Evolutionary conservation across 495 filamentous ascomycete genomes (phyloP), one percentile per base, ranked within the genome.

Genomic region (Hypoxylon trugodes): DNA sequence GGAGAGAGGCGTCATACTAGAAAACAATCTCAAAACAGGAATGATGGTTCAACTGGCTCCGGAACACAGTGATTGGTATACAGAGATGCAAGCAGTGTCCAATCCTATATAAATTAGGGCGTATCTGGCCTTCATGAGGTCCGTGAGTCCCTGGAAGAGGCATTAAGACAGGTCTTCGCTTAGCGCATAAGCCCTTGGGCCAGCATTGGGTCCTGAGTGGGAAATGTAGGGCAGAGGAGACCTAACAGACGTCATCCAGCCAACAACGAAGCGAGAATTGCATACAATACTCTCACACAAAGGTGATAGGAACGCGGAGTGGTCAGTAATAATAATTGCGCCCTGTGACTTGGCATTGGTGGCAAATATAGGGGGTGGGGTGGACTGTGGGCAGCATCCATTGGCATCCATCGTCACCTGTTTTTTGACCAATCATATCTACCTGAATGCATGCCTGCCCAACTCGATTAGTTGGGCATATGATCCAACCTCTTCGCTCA

Each of bases 181-280:
- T 61, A 56, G 21, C 24, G 49, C 63, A 66, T 54, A 52, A 50
- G 37, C 59, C 50, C 36, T 35, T 35, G 25, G 51, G 43, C 55
- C 42, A 36, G 32, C 42, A 25, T 33, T 28, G 25, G 13, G 13
- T 15, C 16, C 18, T n/a, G n/a, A 15, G 24, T 30, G 16, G 16
- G 35, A 24, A 53, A 61, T 61, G 46, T 66, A 66, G 57, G 63
- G 63, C 57, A 67, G 64, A 62, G n/a, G 57, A 58, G 24, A 67
- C 64, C 57, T 59, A 59, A 67, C n/a, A 42, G 58, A 67, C 64
- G 64, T 67, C 64, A 67, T 67, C 8, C n/a, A 18, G 64, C 58
- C 58, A 58, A 32, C 64, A 52, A 61, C n/a, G n/a, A n/a, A n/a
- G n/a, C n/a, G n/a, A 61, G 51, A 67, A 66, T 60, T 38, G 49